Base-by-base conservation (phyloP, 2,329 filamentous ascomycete genomes). In the Sordariomycetes sp. region DNA sequence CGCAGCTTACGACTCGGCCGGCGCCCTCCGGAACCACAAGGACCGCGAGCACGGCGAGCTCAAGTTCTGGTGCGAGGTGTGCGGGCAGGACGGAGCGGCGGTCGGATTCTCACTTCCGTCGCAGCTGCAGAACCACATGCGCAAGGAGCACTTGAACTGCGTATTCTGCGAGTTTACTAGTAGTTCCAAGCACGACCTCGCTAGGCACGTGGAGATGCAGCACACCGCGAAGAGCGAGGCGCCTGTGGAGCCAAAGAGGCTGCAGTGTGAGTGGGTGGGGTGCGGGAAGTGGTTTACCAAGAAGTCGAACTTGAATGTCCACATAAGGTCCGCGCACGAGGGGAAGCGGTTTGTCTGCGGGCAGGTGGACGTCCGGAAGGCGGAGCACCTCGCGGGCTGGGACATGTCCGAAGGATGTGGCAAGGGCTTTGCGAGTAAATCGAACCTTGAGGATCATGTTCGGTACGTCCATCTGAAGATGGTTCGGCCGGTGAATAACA, bases 221-320 rank as follows among this genome's bases (percentile, higher is more conserved):
- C 91, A 96, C 70, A 83, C 84, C 0, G 80, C 79, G 48, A 76
- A 76, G 60, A 74, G 75, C 7, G 70, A 86, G 10, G 76, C 82
- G 58, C 81, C 87, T 56, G 77, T 85, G 59, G 87, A 83, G 68
- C 81, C 76, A 0, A 24, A 45, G 39, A n/a, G 45, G 45, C 81
- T 86, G 55, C 68, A 72, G 1, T 96, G 92, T 67, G 78, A 82
- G 0, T 77, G 84, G 65, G 71, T 76, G 0, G 85, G 79, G 24
- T 96, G 91, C 68, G 76, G 73, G 57, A 89, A 88, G 65, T 81
- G 76, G 57, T 96, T 96, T 69, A 91, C 89, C 20, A 88, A 87
- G 66, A 83, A 81, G 60, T 86, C 86, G n/a, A 96, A 96, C 64
- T 76, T 95, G 55, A 87, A 85, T 17, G 81, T 85, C 0, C 92